These are phyloP conservation scores for Streptanthus diversifolius DNA, from an alignment of 345 rosid species.

Conservation along the genomic window DNA sequence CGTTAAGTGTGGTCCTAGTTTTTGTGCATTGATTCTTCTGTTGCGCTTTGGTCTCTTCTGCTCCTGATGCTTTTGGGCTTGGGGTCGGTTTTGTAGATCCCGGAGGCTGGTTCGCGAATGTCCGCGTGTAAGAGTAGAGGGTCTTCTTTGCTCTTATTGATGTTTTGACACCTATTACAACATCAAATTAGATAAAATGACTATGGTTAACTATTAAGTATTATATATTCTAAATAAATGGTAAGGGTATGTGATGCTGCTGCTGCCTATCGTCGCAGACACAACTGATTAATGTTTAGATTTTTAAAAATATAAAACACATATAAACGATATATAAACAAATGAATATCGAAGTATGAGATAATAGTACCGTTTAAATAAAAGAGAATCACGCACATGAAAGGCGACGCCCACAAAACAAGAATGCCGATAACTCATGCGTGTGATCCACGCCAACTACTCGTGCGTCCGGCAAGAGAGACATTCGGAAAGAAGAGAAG, in stretches of 20 bases:
- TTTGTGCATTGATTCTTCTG: too few relatives aligned
- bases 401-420: background rate
- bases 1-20: too few relatives aligned
- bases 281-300: background rate
- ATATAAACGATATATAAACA: too few relatives aligned
- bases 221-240: background rate
- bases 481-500: background rate
- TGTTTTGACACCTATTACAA: background rate
- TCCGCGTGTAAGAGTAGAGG: too few relatives aligned
- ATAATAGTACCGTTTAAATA: background rate
- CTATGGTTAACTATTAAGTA: background rate
- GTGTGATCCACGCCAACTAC: conserved; percentile 4
- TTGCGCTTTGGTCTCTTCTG: too few relatives aligned
- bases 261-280: conserved; percentile 23
- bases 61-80: too few relatives aligned
- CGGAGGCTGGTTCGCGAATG: too few relatives aligned
- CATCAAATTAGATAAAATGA: background rate
- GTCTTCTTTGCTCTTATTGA: conserved; percentile 1
- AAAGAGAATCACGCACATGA: background rate
- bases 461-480: conserved; percentile 3
- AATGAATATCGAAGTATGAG: background rate
- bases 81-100: too few relatives aligned
- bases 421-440: background rate
- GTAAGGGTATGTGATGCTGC: conserved; percentile 26
- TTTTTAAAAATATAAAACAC: background rate